phyloP scores from a whole-genome alignment of 495 filamentous ascomycete genomes.

The Pyrenopolyporus hunteri region DNA sequence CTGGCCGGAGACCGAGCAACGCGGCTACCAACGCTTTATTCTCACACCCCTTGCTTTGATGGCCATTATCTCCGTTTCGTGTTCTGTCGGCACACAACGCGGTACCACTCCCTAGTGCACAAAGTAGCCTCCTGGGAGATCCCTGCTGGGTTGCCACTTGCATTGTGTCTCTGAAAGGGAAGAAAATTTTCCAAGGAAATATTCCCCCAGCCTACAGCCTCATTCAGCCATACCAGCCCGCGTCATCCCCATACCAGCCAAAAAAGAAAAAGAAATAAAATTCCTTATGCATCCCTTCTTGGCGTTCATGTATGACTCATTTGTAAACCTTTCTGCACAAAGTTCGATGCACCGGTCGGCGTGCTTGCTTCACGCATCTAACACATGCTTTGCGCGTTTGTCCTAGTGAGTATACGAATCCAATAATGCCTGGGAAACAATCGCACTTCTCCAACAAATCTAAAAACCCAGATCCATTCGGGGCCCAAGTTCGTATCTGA shows the following conservation, averaged over 20 bases:
- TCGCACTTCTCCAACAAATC: too few relatives aligned
- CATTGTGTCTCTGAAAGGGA: constrained; percentile 3
- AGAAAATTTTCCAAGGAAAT: constrained; percentile 17
- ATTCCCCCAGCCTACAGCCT: constrained; percentile 25
- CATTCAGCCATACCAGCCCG: constrained; percentile 29
- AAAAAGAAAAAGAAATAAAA: constrained; percentile 6
- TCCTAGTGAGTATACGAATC: neutral
- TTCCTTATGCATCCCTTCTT: constrained; percentile 33
- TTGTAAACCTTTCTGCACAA: constrained; percentile 4
- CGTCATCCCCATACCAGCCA: neutral
- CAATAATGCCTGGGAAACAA: too few relatives aligned
- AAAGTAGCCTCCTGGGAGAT: constrained; percentile 20
- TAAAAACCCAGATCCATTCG: neutral
- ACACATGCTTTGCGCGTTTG: neutral
- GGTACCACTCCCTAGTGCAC: constrained; percentile 22
- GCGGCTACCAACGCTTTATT: neutral
- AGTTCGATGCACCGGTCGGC: constrained; percentile 28
- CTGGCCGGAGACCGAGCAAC: neutral
- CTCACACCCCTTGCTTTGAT: constrained; percentile 16
- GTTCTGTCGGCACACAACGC: constrained; percentile 34
- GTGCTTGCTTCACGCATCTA: neutral
- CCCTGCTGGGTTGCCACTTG: constrained; percentile 31
- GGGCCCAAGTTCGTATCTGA: constrained; percentile 4
- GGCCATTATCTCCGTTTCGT: constrained; percentile 35
- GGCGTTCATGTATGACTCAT: constrained; percentile 36